A percentile compares a stretch with the other conserved stretches of the same genome.
Evolutionary conservation across 306 rosid genomes (phyloP).

Genomic region (Cucurbita moschata): DNA sequence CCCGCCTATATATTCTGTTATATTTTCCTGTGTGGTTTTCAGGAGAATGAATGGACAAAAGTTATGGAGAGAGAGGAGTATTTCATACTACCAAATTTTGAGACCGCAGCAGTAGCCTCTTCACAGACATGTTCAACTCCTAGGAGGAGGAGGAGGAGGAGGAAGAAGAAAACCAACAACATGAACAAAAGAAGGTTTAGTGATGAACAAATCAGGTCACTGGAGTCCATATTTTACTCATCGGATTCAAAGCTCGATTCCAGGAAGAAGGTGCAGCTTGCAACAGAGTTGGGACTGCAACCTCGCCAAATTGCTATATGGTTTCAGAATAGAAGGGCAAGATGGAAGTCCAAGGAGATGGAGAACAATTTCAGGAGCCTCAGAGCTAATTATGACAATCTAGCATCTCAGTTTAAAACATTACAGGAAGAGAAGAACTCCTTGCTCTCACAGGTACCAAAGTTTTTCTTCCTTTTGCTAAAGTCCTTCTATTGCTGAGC

Average conservation of each 20-base stretch:
- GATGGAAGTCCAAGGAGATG: slow-evolving; percentile 79
- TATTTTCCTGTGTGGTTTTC: not conserved
- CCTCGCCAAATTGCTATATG: slow-evolving; percentile 93
- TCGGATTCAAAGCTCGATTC: slow-evolving; percentile 77
- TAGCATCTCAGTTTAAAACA: slow-evolving; percentile 43
- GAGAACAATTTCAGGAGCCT: slow-evolving; percentile 62
- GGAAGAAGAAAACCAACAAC: slow-evolving; percentile 18
- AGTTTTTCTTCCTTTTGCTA: not conserved
- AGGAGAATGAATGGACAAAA: not conserved
- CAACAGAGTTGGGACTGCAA: slow-evolving; percentile 73
- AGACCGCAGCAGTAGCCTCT: not conserved
- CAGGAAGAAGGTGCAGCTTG: slow-evolving; percentile 62
- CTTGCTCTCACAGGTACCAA: slow-evolving; percentile 53
- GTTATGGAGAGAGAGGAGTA: slow-evolving; percentile 42
- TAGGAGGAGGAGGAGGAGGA: slow-evolving; percentile 47
- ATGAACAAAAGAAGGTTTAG: slow-evolving; percentile 58
- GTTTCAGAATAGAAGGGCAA: slow-evolving; percentile 95
- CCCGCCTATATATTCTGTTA: not conserved
- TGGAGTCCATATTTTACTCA: slow-evolving; percentile 55
- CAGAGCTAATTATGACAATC: slow-evolving; percentile 41
- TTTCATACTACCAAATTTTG: not conserved
- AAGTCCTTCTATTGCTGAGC: not conserved
- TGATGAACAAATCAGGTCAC: slow-evolving; percentile 55
- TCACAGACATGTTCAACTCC: not conserved
- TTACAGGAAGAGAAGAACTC: slow-evolving; percentile 62